Percentiles rank a stretch among this genome's conserved stretches.
Conservation (phyloP, 225 moss, liverwort and hornwort genomes). For the Anthoceros angustus region DNA sequence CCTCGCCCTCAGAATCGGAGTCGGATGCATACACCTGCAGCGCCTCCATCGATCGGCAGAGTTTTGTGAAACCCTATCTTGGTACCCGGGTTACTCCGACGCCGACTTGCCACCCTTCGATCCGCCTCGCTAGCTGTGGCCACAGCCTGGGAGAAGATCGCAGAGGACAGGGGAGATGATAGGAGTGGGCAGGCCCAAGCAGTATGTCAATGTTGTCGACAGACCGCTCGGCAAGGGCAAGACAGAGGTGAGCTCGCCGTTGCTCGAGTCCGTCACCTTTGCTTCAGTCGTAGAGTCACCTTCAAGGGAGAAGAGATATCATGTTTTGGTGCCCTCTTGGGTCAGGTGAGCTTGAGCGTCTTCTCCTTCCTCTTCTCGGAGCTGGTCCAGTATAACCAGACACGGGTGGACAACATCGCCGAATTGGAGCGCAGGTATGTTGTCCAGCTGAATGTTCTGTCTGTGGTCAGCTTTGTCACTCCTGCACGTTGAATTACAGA, state of each 20-base stretch:
- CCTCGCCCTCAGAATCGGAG: conserved; percentile 26
- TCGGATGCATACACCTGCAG: conserved; percentile 45
- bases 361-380: conserved; percentile 82
- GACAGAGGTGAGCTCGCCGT: conserved; percentile 32
- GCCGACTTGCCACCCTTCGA: too few species aligned
- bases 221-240: conserved; percentile 79
- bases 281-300: not conserved
- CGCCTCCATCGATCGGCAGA: conserved; percentile 32
- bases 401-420: conserved; percentile 78
- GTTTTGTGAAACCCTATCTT: too few species aligned
- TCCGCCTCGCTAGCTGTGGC: too few species aligned
- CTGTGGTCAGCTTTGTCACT: not conserved
- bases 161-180: conserved; percentile 23
- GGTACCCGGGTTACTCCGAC: too few species aligned
- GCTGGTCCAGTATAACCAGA: conserved; percentile 84
- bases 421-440: conserved; percentile 67
- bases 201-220: conserved; percentile 76
- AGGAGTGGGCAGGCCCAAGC: conserved; percentile 60
- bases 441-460: not conserved
- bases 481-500: too few species aligned
- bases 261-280: too few species aligned
- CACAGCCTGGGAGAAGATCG: too few species aligned
- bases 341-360: conserved; percentile 81
- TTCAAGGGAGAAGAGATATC: not conserved
- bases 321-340: not conserved